A percentile compares a stretch with the other conserved stretches of the same genome.
Conservation (phyloP, 768 basidiomycete genomes). For the Nidularia pulvinata region DNA sequence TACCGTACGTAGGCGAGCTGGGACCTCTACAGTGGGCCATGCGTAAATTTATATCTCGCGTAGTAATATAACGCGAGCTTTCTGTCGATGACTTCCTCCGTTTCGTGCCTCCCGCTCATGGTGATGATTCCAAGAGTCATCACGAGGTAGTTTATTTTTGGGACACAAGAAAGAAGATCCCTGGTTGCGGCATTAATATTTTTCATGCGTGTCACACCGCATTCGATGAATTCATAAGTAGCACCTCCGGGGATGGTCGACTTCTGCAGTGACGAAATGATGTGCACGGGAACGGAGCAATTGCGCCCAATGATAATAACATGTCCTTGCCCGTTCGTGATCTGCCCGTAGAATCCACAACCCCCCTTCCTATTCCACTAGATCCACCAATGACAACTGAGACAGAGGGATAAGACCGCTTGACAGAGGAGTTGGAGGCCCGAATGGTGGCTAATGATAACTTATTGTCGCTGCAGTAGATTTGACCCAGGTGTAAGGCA, state of each 20-base stretch:
- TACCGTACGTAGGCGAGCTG: too few species aligned
- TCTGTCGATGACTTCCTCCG: slow-evolving; percentile 28
- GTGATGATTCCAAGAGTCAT: slow-evolving; percentile 41
- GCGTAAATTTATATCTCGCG: slow-evolving; percentile 42
- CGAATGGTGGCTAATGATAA: neutral
- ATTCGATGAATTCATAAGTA: slow-evolving; percentile 41
- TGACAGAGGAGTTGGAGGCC: neutral
- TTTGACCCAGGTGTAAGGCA: too few species aligned
- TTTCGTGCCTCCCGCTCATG: slow-evolving; percentile 30
- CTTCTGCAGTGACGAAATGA: slow-evolving; percentile 31
- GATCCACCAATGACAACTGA: slow-evolving; percentile 39
- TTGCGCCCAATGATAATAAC: slow-evolving; percentile 52
- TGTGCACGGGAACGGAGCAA: slow-evolving; percentile 38
- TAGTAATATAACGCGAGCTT: slow-evolving; percentile 46
- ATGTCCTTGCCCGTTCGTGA: slow-evolving; percentile 41
- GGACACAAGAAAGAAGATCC: slow-evolving; percentile 26
- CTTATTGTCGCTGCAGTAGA: too few species aligned
- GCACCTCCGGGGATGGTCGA: neutral
- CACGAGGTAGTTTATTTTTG: slow-evolving; percentile 51
- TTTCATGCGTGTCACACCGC: slow-evolving; percentile 43
- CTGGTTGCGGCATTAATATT: slow-evolving; percentile 31
- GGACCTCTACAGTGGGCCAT: too few species aligned
- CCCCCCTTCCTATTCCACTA: slow-evolving; percentile 41
- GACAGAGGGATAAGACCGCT: slow-evolving; percentile 13
- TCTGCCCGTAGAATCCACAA: slow-evolving; percentile 38